Percentiles rank a stretch among this genome's conserved stretches.
Conservation (phyloP, 73 alveolate genomes). For the Paramecium sonneborni region DNA sequence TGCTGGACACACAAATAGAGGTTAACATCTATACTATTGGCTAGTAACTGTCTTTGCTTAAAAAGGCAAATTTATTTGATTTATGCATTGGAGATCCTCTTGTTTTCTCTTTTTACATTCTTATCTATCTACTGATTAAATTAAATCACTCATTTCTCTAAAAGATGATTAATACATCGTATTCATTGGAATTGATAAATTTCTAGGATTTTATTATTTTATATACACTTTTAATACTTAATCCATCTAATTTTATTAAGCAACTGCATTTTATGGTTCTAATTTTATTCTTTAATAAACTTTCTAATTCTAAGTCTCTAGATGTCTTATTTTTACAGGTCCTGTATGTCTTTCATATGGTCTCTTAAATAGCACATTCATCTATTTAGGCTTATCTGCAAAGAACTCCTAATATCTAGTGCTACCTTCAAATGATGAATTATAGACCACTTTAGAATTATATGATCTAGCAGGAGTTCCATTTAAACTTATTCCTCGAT, state of each 20-base stretch:
- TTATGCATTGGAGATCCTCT: background rate
- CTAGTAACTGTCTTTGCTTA: background rate
- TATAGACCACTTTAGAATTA: background rate
- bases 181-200: background rate
- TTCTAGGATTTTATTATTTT: background rate
- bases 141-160: background rate
- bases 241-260: background rate
- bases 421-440: background rate
- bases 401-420: background rate
- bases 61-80: background rate
- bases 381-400: background rate
- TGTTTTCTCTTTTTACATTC: background rate
- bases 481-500: background rate
- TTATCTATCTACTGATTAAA: background rate
- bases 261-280: background rate
- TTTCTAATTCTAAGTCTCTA: background rate
- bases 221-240: background rate
- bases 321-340: background rate
- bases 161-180: background rate
- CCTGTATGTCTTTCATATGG: conserved; percentile 1
- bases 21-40: background rate
- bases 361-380: background rate
- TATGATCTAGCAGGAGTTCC: background rate
- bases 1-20: background rate
- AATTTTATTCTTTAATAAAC: background rate